Percentiles rank a stretch among this genome's conserved stretches.
These are phyloP conservation scores for Toxoplasma gondii DNA, from an alignment of 169 alveolate species.

Conservation along the genomic window DNA sequence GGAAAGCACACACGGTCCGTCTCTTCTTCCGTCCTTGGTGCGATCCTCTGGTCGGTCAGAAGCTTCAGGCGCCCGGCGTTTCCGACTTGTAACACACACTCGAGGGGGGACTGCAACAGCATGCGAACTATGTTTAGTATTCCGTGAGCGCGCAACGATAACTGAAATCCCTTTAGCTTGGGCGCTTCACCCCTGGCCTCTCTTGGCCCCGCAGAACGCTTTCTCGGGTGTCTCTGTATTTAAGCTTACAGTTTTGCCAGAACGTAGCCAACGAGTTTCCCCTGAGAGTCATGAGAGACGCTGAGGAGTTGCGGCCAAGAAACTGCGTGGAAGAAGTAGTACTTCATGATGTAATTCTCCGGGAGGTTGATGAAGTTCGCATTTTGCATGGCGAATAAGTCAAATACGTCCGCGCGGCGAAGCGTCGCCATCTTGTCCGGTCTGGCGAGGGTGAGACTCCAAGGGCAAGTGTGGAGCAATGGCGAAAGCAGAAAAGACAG, in stretches of 20 bases:
- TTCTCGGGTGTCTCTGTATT: no score
- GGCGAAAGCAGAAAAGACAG: background rate
- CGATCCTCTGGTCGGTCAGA: no score
- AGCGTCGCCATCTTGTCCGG: slow-evolving; percentile 54
- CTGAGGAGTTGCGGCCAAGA: slow-evolving; percentile 91
- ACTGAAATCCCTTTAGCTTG: no score
- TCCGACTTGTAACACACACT: no score
- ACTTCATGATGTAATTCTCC: slow-evolving; percentile 90
- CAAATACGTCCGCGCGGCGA: slow-evolving; percentile 83
- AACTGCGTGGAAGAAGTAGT: slow-evolving; percentile 90
- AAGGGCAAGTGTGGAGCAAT: background rate
- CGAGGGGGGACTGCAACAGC: no score
- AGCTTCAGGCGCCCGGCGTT: no score
- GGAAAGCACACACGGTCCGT: no score
- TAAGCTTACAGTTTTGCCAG: slow-evolving; percentile 70
- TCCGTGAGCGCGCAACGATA: no score
- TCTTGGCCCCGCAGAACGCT: no score
- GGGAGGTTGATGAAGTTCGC: slow-evolving; percentile 89
- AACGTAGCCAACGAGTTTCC: slow-evolving; percentile 79
- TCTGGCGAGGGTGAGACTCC: background rate
- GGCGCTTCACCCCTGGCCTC: no score
- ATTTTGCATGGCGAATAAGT: slow-evolving; percentile 83
- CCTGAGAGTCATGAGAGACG: slow-evolving; percentile 86
- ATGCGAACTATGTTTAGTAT: no score
- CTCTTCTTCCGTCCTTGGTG: no score